Base-by-base conservation (phyloP, 805 yeast genomes). In the Candida nonsorbophila region DNA sequence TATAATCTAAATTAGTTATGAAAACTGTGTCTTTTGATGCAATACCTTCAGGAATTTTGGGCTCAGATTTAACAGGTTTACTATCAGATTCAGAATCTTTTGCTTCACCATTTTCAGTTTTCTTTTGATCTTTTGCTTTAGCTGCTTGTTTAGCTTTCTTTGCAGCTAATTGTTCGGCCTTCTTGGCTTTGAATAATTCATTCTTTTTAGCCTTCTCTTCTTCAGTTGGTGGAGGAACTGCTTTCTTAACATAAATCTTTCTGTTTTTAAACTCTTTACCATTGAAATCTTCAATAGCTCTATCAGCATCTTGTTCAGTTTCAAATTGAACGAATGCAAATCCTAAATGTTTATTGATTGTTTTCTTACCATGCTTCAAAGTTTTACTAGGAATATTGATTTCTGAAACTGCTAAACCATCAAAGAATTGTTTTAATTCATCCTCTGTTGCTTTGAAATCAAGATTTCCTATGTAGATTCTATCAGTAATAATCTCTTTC, bases 1-100 rank as follows among this genome's bases (percentile, higher is more conserved):
- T 63, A 41, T 66, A 67, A 40, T 74, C 78, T 44, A 80, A 59
- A 44, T 77, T 77, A 27, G 78, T 70, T 36, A 80, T 67, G 52
- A 77, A 79, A 19, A 79, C 64, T 3, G 86, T 78, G 31, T 68
- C 72, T 24, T 55, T 55, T 3, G 85, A 76, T 11, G 74, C 71
- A 13, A 54, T 51, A 12, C 83, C 83, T 33, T 70, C 74, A 10
- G 67, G 67, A 2, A 42, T 33, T 38, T 34, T 32, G 28, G 38
- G 27, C 28, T 28, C 28, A 34, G 7, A 13, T 14, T 25, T 24
- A 9, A 20, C 15, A 8, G 22, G 6, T 19, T 24, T n/a, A 5
- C 16, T 8, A 16, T 30, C 26, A 20, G 25, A 20, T 27, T 40
- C 47, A 53, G 28, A 20, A 23, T 23, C 35, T 27, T 34, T 34